Percentiles rank a stretch among this genome's conserved stretches.
Conservation (phyloP, 1,284 basidiomycete genomes). For the Wallemia hederae region DNA sequence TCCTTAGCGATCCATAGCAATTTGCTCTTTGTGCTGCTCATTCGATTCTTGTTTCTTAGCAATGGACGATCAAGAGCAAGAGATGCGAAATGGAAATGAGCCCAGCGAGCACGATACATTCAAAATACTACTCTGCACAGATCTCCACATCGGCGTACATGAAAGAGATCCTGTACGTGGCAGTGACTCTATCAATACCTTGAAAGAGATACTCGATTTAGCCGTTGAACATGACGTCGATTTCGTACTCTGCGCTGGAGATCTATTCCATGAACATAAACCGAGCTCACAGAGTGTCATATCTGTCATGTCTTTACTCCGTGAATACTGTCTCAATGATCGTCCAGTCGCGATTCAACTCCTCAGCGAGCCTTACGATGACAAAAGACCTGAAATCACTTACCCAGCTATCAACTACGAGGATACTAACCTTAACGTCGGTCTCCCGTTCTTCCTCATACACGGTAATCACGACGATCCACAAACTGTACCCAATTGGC, state of each 20-base stretch:
- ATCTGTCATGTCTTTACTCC: conserved; percentile 56
- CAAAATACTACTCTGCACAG: conserved; percentile 58
- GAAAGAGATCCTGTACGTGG: conserved; percentile 85
- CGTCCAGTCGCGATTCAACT: conserved; percentile 67
- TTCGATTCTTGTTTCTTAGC: conserved; percentile 2
- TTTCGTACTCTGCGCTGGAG: conserved; percentile 75
- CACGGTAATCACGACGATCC: conserved; percentile 99
- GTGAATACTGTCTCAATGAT: conserved; percentile 70
- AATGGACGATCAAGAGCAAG: not conserved
- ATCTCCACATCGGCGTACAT: conserved; percentile 83
- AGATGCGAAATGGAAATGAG: no score
- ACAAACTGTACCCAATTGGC: conserved; percentile 20
- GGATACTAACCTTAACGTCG: conserved; percentile 79
- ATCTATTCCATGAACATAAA: conserved; percentile 92
- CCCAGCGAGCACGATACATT: conserved; percentile 9
- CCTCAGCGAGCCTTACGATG: conserved; percentile 69
- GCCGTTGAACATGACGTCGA: conserved; percentile 74
- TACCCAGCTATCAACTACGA: conserved; percentile 89
- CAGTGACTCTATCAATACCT: conserved; percentile 81
- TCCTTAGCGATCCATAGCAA: not conserved
- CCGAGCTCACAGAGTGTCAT: conserved; percentile 72
- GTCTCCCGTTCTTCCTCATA: conserved; percentile 88
- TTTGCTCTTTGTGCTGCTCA: no score
- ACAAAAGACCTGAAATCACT: conserved; percentile 54
- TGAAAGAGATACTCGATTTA: conserved; percentile 70